Evolutionary conservation across 305 asterid genomes (phyloP).

Genomic region (Fraxinus albicans): DNA sequence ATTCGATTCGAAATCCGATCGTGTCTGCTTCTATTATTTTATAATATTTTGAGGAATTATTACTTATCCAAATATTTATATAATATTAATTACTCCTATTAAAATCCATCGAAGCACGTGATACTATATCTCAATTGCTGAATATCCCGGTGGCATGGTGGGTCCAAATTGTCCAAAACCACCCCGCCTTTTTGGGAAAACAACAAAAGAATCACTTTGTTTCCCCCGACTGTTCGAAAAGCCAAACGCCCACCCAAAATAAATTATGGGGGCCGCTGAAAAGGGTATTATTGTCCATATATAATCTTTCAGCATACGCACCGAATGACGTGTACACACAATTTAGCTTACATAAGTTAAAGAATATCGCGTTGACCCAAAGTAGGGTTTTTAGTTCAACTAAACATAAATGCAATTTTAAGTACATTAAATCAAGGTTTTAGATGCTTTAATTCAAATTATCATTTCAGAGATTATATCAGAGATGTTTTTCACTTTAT

Average conservation of each 20-base stretch:
- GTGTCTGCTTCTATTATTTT: too few species aligned
- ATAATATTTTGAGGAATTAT: not conserved
- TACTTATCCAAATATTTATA: too few species aligned
- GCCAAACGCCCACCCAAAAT: not conserved
- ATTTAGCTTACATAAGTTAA: slow-evolving; percentile 1
- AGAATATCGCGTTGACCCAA: not conserved
- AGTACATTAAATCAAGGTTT: too few species aligned
- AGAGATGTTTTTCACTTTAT: too few species aligned
- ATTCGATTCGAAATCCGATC: too few species aligned
- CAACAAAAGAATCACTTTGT: not conserved
- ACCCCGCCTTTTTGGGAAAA: not conserved
- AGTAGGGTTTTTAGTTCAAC: not conserved
- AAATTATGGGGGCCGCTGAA: not conserved
- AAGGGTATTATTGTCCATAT: not conserved
- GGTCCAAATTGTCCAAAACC: not conserved
- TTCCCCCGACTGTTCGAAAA: not conserved
- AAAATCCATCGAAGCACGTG: slow-evolving; percentile 14
- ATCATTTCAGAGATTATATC: too few species aligned
- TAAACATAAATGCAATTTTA: too few species aligned
- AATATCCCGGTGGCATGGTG: slow-evolving; percentile 10
- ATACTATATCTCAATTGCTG: not conserved
- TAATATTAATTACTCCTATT: too few species aligned
- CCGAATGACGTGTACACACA: slow-evolving; percentile 1
- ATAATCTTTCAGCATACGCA: slow-evolving; percentile 1
- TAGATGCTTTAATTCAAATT: too few species aligned